Base-by-base conservation (phyloP, 2,329 filamentous ascomycete species). In the Clarireedia homoeocarpa region DNA sequence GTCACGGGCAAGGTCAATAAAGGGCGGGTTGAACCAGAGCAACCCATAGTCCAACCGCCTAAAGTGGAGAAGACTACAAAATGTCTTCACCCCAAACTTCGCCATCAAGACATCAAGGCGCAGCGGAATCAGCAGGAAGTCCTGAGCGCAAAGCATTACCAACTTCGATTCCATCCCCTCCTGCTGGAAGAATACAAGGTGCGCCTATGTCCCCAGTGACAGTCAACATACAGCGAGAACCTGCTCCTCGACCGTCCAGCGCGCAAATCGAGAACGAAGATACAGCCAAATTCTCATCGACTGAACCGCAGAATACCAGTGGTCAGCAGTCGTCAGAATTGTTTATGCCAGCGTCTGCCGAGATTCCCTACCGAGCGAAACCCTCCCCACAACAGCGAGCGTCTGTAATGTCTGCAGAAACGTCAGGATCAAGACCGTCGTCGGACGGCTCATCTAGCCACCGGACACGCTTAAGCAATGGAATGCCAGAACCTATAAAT, bases 171-270 rank as follows among this genome's bases (percentile, higher is more conserved):
- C 58, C 64, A 14, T 62, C 64, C 40, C 61, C 65, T n/a, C 34
- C 60, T 4, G 54, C 59, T 44, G 64, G 62, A 14, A 60, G 73
- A 58, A 71, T 82, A 58, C 75, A 76, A 59, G 74, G 77, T 51
- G 73, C 75, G 15, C 80, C 81, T 30, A 72, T 77, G 27, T 83
- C 81, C 42, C 80, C 82, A 17, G 78, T 81, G 55, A 75, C 72
- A 56, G 74, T 83, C 53, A 81, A 78, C 63, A 76, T 79, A 55
- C 77, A 77, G 50, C 70, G 73, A 24, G 78, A 79, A 44, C 74
- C 77, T 65, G 72, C 73, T 20, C 73, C 74, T 23, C 73, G 74
- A 62, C 75, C 79, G 23, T 78, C 77, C 30, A 77, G 78, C 62
- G 77, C 72, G 30, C 73, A 75, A 61, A 76, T 84, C 57, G 78